phyloP scores from a whole-genome alignment of 768 basidiomycete genomes.

The Boletus fagicola region DNA sequence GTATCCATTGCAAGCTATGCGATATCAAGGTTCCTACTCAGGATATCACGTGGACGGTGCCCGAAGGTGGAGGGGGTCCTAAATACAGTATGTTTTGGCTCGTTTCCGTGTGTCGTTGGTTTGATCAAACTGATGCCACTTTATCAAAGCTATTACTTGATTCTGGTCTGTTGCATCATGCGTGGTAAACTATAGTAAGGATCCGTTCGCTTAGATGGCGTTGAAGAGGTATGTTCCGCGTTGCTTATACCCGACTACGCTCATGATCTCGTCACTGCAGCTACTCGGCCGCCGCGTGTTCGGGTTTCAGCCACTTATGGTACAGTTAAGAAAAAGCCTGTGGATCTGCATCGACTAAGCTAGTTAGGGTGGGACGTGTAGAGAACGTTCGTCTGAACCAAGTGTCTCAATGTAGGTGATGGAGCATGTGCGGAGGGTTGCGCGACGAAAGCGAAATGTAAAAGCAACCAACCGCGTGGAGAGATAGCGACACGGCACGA shows the following conservation, averaged over 20 bases:
- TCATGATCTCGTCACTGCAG: background rate
- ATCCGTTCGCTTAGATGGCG: background rate
- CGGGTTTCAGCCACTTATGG: too few species aligned
- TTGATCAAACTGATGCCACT: background rate
- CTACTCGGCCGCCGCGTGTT: background rate
- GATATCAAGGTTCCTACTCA: conserved; percentile 96
- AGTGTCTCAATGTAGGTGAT: too few species aligned
- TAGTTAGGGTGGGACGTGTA: too few species aligned
- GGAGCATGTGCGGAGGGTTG: too few species aligned
- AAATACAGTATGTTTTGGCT: conserved; percentile 71
- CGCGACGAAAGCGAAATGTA: too few species aligned
- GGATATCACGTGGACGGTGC: conserved; percentile 96
- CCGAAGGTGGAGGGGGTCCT: conserved; percentile 95
- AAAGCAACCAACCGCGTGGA: too few species aligned
- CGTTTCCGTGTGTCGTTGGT: background rate
- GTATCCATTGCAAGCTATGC: conserved; percentile 93
- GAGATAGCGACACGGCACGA: too few species aligned
- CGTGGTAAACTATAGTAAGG: background rate
- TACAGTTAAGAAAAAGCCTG: too few species aligned
- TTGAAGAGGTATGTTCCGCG: background rate
- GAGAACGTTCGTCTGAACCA: too few species aligned
- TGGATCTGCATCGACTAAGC: too few species aligned
- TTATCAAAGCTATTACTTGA: conserved; percentile 20
- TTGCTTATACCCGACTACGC: background rate
- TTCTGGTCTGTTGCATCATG: background rate